Base-by-base conservation (phyloP, 257 asterid species). In the Primulina tabacum region DNA sequence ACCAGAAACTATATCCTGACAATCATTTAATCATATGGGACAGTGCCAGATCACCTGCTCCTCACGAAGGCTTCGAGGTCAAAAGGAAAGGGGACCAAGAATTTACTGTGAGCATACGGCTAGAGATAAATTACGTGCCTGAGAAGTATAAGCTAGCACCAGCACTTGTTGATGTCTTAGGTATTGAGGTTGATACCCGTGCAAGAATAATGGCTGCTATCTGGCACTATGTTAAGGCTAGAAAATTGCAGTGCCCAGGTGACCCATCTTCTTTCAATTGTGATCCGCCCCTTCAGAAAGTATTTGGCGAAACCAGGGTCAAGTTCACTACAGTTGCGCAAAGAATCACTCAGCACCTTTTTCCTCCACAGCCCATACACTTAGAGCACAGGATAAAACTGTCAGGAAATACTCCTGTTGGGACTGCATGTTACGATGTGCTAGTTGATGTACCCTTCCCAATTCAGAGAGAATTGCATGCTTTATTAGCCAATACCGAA, bases 41-140 rank as follows among this genome's bases (percentile, higher is more conserved):
- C 63, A 81, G 89, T 77, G 83, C 92, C 34, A 86, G 97, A 68
- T 77, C 95, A 12, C 94, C 97, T 64, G 92, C 89, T 58, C 89
- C 93, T n/a, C 98, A 94, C 5, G 97, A 91, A 72, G 99, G 99
- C n/a, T 94, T 94, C 20, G 98, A 94, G 86, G 93, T 91, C 61
- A 94, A 89, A 78, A 79, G 99, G 81, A 92, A 83, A 74, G 99
- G 99, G 65, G 96, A 94, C 64, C 96, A 88, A 80, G 99, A 94
- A 76, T 91, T 89, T 74, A 85, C 88, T 0, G 93, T 80, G 12
- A 88, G 88, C 77, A 88, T 89, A 74, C 80, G 98, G 65, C 66
- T 94, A 67, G 98, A 91, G 79, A 82, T 94, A 96, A 91, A 83
- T 79, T 92, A 94, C 73, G 77, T 82, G 86, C 97, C 98, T 6